phyloP scores from a whole-genome alignment of 345 rosid genomes.

The Eucalyptus pauciflora region DNA sequence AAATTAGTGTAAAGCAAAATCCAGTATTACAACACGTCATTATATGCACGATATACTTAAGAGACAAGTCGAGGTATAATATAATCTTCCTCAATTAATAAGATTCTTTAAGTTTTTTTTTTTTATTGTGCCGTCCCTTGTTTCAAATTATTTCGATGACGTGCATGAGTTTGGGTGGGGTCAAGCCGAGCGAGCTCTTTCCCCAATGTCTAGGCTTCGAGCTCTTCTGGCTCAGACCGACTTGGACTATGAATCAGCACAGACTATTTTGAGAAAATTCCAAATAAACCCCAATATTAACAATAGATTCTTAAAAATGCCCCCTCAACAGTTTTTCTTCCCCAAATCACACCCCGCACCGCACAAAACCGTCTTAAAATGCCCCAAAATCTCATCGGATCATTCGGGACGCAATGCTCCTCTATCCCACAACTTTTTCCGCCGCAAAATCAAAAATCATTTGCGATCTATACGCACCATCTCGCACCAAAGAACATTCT shows the following conservation, averaged over 20 bases:
- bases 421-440: neutral
- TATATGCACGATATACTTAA: too few species aligned
- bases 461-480: neutral
- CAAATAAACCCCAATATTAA: neutral
- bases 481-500: neutral
- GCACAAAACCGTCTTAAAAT: neutral
- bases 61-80: neutral
- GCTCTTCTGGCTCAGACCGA: accelerated
- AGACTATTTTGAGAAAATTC: neutral
- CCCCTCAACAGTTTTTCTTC: neutral
- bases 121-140: accelerated
- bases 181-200: neutral
- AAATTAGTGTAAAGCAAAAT: neutral
- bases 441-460: neutral
- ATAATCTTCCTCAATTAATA: neutral
- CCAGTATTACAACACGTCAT: neutral
- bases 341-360: neutral
- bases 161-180: neutral
- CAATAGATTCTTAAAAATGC: neutral
- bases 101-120: too few species aligned
- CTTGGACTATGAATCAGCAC: neutral
- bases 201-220: neutral
- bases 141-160: neutral
- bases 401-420: neutral
- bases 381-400: neutral